Evolutionary conservation across 306 rosid species (phyloP).

Genomic region (Ormosia semicastrata): DNA sequence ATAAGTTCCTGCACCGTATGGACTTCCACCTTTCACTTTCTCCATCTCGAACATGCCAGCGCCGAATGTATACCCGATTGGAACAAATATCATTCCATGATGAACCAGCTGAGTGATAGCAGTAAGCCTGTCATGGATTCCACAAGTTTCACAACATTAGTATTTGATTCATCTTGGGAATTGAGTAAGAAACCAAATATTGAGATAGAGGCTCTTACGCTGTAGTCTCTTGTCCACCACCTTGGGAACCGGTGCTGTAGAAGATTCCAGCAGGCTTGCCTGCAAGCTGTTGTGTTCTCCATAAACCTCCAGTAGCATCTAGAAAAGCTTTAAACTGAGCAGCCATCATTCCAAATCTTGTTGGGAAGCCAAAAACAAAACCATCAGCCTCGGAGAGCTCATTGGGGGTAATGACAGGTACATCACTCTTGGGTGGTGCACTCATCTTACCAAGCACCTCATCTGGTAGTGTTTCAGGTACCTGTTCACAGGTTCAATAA

Average conservation of each 20-base stretch:
- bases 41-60: conserved; percentile 98
- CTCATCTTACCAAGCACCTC: conserved; percentile 91
- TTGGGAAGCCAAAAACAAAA: conserved; percentile 85
- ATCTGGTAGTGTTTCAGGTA: conserved; percentile 73
- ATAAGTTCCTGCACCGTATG: conserved; percentile 90
- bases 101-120: conserved; percentile 95
- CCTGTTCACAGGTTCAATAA: conserved; percentile 48
- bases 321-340: conserved; percentile 93
- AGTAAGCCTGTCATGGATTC: conserved; percentile 61
- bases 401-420: conserved; percentile 59
- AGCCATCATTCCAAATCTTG: conserved; percentile 98
- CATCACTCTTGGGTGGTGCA: conserved; percentile 94
- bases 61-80: conserved; percentile 88
- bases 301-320: conserved; percentile 86
- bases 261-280: conserved; percentile 96
- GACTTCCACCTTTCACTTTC: conserved; percentile 93
- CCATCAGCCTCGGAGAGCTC: conserved; percentile 93
- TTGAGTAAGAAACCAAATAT: background rate
- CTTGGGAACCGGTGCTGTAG: conserved; percentile 95
- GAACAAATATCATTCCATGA: conserved; percentile 91
- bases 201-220: conserved; percentile 60
- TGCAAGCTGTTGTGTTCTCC: conserved; percentile 90
- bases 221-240: conserved; percentile 98
- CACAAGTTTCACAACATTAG: background rate
- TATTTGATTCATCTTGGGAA: background rate